Percentiles rank a stretch among this genome's conserved stretches.
phyloP scores from a whole-genome alignment of 305 asterid species.

The Rubia peregrina region DNA sequence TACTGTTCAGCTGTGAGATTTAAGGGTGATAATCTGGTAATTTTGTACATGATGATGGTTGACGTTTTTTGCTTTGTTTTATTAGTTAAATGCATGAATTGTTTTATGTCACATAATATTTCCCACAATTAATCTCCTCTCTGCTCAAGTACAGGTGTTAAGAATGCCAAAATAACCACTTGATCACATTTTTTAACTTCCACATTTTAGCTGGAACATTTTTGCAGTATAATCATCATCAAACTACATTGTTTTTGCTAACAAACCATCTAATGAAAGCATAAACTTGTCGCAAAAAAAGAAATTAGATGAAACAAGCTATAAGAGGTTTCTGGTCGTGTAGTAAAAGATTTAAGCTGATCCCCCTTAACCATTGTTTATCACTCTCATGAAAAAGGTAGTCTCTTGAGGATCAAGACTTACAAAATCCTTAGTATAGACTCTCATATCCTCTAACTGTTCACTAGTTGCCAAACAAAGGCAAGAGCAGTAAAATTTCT shows the following conservation, averaged over 20 bases:
- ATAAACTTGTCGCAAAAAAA: not conserved
- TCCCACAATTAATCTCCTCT: not conserved
- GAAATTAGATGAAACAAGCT: not conserved
- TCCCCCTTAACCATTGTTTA: not conserved
- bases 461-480: not conserved
- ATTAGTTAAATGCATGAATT: not conserved
- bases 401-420: no score
- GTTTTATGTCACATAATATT: not conserved
- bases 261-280: not conserved
- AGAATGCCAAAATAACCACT: no score
- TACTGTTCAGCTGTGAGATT: not conserved
- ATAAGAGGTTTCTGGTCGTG: not conserved
- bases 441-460: not conserved
- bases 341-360: not conserved
- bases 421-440: no score
- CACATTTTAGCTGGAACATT: no score
- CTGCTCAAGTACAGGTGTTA: not conserved
- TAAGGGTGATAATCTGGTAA: not conserved
- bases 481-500: not conserved
- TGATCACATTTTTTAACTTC: no score
- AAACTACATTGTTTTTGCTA: no score
- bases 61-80: not conserved
- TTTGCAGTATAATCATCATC: no score
- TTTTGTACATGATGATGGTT: not conserved
- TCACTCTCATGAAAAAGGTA: no score